Evolutionary conservation across 2,329 filamentous ascomycete genomes (phyloP).

Genomic region (Calonectria henricotiae): DNA sequence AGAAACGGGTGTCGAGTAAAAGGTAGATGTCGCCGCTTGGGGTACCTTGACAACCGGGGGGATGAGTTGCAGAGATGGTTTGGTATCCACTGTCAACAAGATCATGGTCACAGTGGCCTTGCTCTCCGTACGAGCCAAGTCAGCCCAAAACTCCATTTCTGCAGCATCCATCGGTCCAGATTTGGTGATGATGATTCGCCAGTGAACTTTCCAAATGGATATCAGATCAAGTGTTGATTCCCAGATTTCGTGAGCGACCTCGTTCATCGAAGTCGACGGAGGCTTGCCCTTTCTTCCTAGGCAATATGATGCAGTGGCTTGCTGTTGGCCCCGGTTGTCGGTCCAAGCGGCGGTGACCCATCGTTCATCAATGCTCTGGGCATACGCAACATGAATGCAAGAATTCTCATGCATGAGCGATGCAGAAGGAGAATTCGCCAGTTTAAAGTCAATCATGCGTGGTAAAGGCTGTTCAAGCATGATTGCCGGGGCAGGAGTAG

Average conservation of each 20-base stretch:
- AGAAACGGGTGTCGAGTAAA: constrained; percentile 77
- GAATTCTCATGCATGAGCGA: constrained; percentile 85
- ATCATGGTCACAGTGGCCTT: constrained; percentile 70
- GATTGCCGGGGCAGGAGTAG: constrained; percentile 79
- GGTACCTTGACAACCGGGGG: constrained; percentile 70
- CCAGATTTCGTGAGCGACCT: constrained; percentile 85
- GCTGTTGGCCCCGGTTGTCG: constrained; percentile 82
- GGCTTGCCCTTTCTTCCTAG: constrained; percentile 73
- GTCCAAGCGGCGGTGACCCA: constrained; percentile 90
- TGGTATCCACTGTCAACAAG: constrained; percentile 77
- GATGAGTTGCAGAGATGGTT: constrained; percentile 76
- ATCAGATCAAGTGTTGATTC: constrained; percentile 83
- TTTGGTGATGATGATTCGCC: constrained; percentile 84
- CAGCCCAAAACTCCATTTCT: constrained; percentile 75
- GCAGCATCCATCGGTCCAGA: constrained; percentile 78
- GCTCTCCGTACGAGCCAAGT: constrained; percentile 68
- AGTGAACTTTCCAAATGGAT: constrained; percentile 79
- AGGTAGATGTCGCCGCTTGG: constrained; percentile 60
- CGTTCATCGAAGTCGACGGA: constrained; percentile 69
- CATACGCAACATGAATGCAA: constrained; percentile 86
- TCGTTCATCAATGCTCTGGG: constrained; percentile 80
- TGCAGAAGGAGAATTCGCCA: constrained; percentile 77
- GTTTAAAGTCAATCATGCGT: constrained; percentile 82
- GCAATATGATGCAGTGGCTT: constrained; percentile 82
- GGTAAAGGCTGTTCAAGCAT: constrained; percentile 81